Base-by-base conservation (phyloP, 495 filamentous ascomycete genomes). In the Astrothelium macrocarpum region DNA sequence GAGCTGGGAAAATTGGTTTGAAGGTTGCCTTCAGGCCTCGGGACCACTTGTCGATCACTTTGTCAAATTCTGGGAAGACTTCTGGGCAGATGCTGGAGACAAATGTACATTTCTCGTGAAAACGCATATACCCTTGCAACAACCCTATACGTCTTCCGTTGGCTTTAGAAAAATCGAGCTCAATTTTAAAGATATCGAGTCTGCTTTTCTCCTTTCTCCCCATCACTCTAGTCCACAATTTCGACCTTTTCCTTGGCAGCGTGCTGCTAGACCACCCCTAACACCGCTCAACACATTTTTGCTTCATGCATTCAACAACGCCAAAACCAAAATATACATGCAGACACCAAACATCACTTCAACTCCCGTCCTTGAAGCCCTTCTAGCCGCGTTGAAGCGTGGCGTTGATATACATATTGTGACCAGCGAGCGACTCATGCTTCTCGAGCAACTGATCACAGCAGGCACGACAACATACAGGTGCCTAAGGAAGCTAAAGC, bases 1-100 rank as follows among this genome's bases (percentile, higher is more conserved):
- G 1, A 89, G 86, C 68, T 89, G 84, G 84, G 88, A 90, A 70
- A 65, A 78, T 16, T 91, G 88, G 88, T 79, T 90, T 31, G 88
- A 90, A 72, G 85, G 85, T 1, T 87, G 83, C 61, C 72, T 88
- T 9, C 79, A 82, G 49, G 67, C 90, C 26, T 76, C 73, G 4
- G 88, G 88, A 1, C 75, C 77, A 0, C 76, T 83, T 0, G 80
- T 86, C 4, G 58, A 59, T 16, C 69, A 77, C n/a, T 78, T 90
- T 18, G 45, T 86, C 26, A 66, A 74, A 2, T 90, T 89, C 66
- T 89, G 85, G 75, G 62, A 68, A 32, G 53, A 73, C 10, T 78
- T 87, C 65, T 82, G 89, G 88, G 61, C 63, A 9, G 53, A 53
- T 25, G 53, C 42, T 20, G 31, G 0, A 16, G 63, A 65, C 16